Base-by-base conservation (phyloP, 169 alveolate genomes). In the Ichthyophthirius multifiliis region DNA sequence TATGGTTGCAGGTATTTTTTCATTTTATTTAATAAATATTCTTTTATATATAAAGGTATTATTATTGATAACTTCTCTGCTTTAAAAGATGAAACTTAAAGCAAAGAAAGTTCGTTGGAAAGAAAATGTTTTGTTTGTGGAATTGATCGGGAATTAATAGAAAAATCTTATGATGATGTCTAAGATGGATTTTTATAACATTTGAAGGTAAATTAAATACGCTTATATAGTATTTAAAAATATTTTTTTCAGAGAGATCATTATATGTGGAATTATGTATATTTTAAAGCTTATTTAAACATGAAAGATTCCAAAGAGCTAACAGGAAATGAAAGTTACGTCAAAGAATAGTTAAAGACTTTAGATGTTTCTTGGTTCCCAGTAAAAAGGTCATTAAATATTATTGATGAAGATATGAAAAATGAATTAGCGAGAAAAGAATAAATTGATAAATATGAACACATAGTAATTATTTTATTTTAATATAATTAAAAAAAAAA, bases 311-410 rank as follows among this genome's bases (percentile, higher is more conserved):
- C 35, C 48, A 71, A 15, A 32, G 86, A 81, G 20, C 73, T 67
- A 39, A 46, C 86, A 35, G 86, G 86, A 12, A 81, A 81, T 73
- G 86, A 81, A 81, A 81, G 80, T 7, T 81, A 81, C 73, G 86
- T 81, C 6, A 47, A 23, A 27, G 39, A 73, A 39, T 31, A 46
- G 5, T 32, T 81, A 39, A 48, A 55, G 13, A 81, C 65, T 7
- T 71, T 62, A 4, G 86, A 81, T 39, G 76, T 81, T 48, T 76
- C 76, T 39, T 81, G 86, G 86, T 81, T 81, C 48, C 86, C 86
- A 2, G 65, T 81, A 10, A 81, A 81, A 30, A 37, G 73, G 32
- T 65, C 82, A 10, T 48, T 81, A 3, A 55, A 41, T n/a, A 44
- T 81, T 5, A 16, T 27, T 0, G 86, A 81, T 55, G 86, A 81